Percentiles rank a stretch among this genome's conserved stretches.
Conservation (phyloP, 352 stramenopile species). For the Phytophthora pinifolia region DNA sequence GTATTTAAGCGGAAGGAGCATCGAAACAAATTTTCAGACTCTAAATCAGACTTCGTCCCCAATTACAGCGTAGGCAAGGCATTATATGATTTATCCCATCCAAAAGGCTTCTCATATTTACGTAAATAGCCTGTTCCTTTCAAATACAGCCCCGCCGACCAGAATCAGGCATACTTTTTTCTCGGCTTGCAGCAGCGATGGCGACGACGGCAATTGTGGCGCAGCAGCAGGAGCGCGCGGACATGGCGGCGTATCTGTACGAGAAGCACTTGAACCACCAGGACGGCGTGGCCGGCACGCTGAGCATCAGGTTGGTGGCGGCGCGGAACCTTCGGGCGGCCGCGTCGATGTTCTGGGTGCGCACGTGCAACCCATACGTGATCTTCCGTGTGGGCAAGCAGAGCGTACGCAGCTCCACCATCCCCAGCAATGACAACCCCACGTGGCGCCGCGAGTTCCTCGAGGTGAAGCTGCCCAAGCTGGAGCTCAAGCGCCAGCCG, state of each 20-base stretch:
- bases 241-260: constrained; percentile 65
- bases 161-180: constrained; percentile 13
- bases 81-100: background rate
- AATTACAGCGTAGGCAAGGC: constrained; percentile 4
- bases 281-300: constrained; percentile 65
- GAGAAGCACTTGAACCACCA: constrained; percentile 82
- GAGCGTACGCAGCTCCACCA: constrained; percentile 65
- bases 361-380: constrained; percentile 83
- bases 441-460: constrained; percentile 74
- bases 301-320: constrained; percentile 73
- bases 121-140: background rate
- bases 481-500: constrained; percentile 56
- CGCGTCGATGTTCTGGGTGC: constrained; percentile 81
- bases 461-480: constrained; percentile 75
- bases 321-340: constrained; percentile 69
- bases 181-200: background rate
- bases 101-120: too few relatives aligned
- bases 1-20: too few relatives aligned
- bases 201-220: constrained; percentile 35
- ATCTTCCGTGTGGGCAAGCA: constrained; percentile 82
- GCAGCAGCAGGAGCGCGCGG: constrained; percentile 35
- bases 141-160: background rate
- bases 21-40: too few relatives aligned
- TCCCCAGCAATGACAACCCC: constrained; percentile 70
- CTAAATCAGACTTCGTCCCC: too few relatives aligned